Evolutionary conservation across 2,329 filamentous ascomycete species (phyloP).

Genomic region (Metarhizium guizhouense): DNA sequence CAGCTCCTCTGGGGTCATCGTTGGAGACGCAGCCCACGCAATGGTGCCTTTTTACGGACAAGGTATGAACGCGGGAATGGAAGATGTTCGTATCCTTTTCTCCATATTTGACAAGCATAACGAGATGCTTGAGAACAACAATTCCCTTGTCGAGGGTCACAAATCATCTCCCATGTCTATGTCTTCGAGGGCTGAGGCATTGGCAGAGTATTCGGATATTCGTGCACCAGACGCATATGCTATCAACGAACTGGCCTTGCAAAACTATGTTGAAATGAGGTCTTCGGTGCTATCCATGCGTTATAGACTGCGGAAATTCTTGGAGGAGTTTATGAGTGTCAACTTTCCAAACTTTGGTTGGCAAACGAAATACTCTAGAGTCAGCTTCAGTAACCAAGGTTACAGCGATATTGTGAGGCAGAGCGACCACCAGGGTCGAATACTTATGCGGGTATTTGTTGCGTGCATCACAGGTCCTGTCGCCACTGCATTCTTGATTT

Average conservation of each 20-base stretch:
- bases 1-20: constrained; percentile 65
- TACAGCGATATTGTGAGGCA: constrained; percentile 74
- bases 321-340: constrained; percentile 76
- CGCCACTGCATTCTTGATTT: constrained; percentile 14
- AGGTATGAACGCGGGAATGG: constrained; percentile 93
- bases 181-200: constrained; percentile 52
- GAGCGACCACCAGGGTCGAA: constrained; percentile 58
- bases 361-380: constrained; percentile 83
- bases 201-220: constrained; percentile 65
- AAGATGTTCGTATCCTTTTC: constrained; percentile 87
- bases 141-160: constrained; percentile 23
- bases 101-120: constrained; percentile 65
- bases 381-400: constrained; percentile 88
- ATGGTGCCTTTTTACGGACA: constrained; percentile 99
- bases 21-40: constrained; percentile 92
- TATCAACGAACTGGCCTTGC: constrained; percentile 84
- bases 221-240: constrained; percentile 73
- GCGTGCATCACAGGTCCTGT: constrained; percentile 24
- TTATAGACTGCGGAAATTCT: constrained; percentile 72
- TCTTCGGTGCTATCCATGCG: constrained; percentile 67
- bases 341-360: constrained; percentile 73
- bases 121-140: constrained; percentile 31
- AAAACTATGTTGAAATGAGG: constrained; percentile 94
- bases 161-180: constrained; percentile 32
- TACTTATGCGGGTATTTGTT: constrained; percentile 41